Conservation (phyloP, 2,329 filamentous ascomycete species). For the Massarina eburnea region DNA sequence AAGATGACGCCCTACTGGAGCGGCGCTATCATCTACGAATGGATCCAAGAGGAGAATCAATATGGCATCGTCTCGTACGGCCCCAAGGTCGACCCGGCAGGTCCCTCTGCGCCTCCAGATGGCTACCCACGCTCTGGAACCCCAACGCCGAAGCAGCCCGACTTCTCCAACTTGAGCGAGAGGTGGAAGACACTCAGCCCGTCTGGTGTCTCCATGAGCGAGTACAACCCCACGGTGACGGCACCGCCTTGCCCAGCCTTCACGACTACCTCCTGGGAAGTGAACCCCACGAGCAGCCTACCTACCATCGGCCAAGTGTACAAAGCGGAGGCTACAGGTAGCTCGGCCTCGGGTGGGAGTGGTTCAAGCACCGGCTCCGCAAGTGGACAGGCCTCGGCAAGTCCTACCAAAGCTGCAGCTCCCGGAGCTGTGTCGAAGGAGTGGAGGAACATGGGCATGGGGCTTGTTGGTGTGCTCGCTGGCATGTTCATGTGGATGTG, state of each 20-base stretch:
- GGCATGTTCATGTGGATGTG: conserved; percentile 30
- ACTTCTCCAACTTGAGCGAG: conserved; percentile 75
- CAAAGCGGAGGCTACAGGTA: conserved; percentile 10
- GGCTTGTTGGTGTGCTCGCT: conserved; percentile 21
- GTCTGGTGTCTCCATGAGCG: conserved; percentile 64
- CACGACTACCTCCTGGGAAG: conserved; percentile 70
- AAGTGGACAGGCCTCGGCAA: conserved; percentile 5
- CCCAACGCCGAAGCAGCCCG: conserved; percentile 71
- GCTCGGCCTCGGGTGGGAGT: not conserved
- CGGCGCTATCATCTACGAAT: conserved; percentile 84
- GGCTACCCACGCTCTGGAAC: conserved; percentile 72
- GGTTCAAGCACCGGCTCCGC: conserved; percentile 1
- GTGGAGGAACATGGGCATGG: conserved; percentile 20
- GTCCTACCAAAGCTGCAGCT: conserved; percentile 17
- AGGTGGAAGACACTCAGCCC: conserved; percentile 76
- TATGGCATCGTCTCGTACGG: conserved; percentile 83
- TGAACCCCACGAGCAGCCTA: conserved; percentile 68
- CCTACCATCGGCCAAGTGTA: conserved; percentile 63
- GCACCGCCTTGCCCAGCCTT: conserved; percentile 70
- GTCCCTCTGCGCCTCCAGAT: conserved; percentile 55
- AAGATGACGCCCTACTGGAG: conserved; percentile 73
- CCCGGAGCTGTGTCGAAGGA: conserved; percentile 15
- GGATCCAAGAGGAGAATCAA: conserved; percentile 81
- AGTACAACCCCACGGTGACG: conserved; percentile 64
- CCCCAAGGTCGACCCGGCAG: conserved; percentile 53